Percentiles rank a stretch among this genome's conserved stretches.
Evolutionary conservation across 2,329 filamentous ascomycete species (phyloP).

Genomic region (Waltergamsia citrina): DNA sequence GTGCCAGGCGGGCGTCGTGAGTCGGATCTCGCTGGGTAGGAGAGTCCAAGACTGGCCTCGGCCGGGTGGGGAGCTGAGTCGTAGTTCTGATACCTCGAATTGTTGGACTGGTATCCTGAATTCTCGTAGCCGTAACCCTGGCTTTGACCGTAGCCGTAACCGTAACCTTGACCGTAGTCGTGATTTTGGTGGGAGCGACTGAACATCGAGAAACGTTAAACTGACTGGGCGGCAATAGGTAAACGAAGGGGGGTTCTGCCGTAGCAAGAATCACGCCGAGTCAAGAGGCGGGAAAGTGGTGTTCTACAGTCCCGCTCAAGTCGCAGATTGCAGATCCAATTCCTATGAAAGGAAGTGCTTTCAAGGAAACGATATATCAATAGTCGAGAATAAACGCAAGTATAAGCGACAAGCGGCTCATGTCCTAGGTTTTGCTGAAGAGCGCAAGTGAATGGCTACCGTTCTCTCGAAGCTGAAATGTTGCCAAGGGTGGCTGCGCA

Average conservation of each 20-base stretch:
- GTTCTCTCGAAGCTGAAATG: too few relatives aligned
- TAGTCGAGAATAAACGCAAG: too few relatives aligned
- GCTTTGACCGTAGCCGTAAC: constrained; percentile 4
- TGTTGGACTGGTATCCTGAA: constrained; percentile 1
- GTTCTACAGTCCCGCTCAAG: too few relatives aligned
- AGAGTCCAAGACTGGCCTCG: background rate
- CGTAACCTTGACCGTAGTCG: constrained; percentile 9
- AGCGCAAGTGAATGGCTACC: too few relatives aligned
- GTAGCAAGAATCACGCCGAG: background rate
- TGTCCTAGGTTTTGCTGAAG: too few relatives aligned
- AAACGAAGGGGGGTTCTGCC: background rate
- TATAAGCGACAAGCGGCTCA: too few relatives aligned
- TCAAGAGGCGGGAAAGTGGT: background rate
- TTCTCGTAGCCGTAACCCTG: constrained; percentile 9
- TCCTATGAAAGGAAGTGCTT: too few relatives aligned
- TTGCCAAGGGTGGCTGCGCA: too few relatives aligned
- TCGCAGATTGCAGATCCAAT: too few relatives aligned
- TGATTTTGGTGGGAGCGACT: constrained; percentile 20
- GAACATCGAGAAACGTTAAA: constrained; percentile 24
- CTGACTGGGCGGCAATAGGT: background rate
- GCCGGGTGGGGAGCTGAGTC: background rate
- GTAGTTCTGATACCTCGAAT: background rate
- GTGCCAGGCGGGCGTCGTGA: constrained; percentile 1
- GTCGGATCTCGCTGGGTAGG: constrained; percentile 1
- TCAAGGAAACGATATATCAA: too few relatives aligned